Evolutionary conservation across 371 early-diverging fungal genomes (phyloP), one percentile per base, ranked within the genome.

Genomic region (Syncephalis plumigaleata): DNA sequence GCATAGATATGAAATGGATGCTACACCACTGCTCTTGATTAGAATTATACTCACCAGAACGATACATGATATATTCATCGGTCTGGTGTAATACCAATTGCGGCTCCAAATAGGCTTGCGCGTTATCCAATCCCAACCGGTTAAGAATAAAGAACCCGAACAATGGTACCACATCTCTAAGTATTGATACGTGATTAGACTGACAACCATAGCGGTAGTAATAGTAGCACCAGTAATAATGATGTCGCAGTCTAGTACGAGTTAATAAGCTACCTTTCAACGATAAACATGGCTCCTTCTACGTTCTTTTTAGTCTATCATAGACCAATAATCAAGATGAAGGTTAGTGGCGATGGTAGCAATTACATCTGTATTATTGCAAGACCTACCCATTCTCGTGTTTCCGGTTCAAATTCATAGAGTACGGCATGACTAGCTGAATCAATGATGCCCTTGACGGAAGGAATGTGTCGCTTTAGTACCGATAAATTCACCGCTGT

Each of bases 261-360:
- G 40, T 16, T 40, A 21, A 21, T 18, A 21, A 8, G 15, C 18
- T 40, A 40, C 40, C 40, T 16, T 21, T 40, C 21, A 21, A 40
- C 4, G 4, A 40, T 16, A 40, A 40, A 40, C 40, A 40, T 40
- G 40, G 40, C 21, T 5, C 40, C 40, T 40, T 40, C 40, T 21
- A 40, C 40, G 40, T 40, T 40, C 40, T 40, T 40, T 21, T 40
- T 40, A n/a, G 40, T 40, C 40, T 40, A 40, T 16, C 4, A 11
- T 31, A 31, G 4, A n/a, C 8, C 40, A 21, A 21, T 16, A 7
- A 40, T n/a, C n/a, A n/a, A n/a, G n/a, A n/a, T n/a, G n/a, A n/a
- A n/a, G n/a, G n/a, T n/a, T n/a, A n/a, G n/a, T n/a, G n/a, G n/a
- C n/a, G n/a, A n/a, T n/a, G n/a, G n/a, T n/a, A n/a, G n/a, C n/a